Percentiles rank a stretch among this genome's conserved stretches.
These are phyloP conservation scores for Miamiensis avidus DNA, from an alignment of 169 alveolate species.

Conservation along the genomic window DNA sequence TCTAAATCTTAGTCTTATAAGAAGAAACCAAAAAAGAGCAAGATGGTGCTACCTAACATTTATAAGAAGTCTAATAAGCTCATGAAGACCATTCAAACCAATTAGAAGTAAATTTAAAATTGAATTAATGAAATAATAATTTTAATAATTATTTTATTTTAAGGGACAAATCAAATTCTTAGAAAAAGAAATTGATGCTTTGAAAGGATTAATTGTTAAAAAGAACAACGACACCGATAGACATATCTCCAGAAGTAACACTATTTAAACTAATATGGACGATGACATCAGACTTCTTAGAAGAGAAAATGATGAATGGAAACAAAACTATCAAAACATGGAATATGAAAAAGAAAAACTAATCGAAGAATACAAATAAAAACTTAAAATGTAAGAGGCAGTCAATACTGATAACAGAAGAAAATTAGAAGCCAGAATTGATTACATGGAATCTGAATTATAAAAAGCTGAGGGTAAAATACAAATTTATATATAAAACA, in stretches of 20 bases:
- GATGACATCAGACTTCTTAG: conserved; percentile 32
- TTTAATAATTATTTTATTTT: no score
- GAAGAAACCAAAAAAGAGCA: conserved; percentile 42
- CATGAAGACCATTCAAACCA: conserved; percentile 20
- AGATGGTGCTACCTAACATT: conserved; percentile 4
- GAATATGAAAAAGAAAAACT: conserved; percentile 19
- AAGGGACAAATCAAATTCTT: conserved; percentile 33
- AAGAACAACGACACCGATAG: conserved; percentile 34
- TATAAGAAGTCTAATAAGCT: conserved; percentile 21
- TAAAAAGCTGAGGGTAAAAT: conserved; percentile 28
- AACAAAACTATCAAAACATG: conserved; percentile 17
- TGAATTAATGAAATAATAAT: no score
- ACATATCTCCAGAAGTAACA: conserved; percentile 6
- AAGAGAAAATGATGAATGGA: conserved; percentile 25
- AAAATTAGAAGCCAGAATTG: conserved; percentile 32
- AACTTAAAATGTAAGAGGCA: conserved; percentile 7
- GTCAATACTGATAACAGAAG: conserved; percentile 19
- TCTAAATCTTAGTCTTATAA: conserved; percentile 13
- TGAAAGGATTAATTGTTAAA: conserved; percentile 31
- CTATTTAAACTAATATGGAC: conserved; percentile 31
- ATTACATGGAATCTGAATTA: conserved; percentile 36
- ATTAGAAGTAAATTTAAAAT: no score
- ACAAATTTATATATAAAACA: background rate
- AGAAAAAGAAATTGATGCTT: conserved; percentile 35
- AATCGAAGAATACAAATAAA: conserved; percentile 16